Evolutionary conservation across 441 rosid species (phyloP), one percentile per base, ranked within the genome.

Genomic region (Manihot esculenta): DNA sequence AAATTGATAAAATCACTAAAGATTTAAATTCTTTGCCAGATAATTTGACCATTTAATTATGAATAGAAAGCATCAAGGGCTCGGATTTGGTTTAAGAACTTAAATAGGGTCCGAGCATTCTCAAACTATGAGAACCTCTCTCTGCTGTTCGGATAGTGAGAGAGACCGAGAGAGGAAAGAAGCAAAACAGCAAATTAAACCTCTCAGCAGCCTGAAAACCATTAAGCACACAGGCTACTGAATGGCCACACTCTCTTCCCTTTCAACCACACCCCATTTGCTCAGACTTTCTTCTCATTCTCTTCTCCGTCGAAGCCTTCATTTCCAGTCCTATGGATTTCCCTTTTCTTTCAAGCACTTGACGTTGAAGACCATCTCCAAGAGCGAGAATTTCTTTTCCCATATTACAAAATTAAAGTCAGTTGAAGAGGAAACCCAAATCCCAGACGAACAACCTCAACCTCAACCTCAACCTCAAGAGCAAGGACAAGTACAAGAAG

Each of bases 221-320:
- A 53, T 50, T 33, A 9, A 35, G 17, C 73, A 0, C 59, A 30
- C 2, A 2, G 4, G 4, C 35, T 30, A 4, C 35, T 2, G 35
- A 73, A 88, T 89, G 92, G 88, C 89, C 24, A 65, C 86, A 7
- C 64, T 90, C 70, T 82, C 85, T 1, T 7, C 70, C 88, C 62
- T 80, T 81, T 71, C 81, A 84, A 24, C 64, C 64, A 63, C 30
- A 23, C 63, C 79, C 71, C 68, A 14, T 64, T 62, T 61, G 10
- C 65, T 17, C 61, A 69, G 50, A 72, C 75, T 11, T 54, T 72
- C 70, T 65, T 64, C 74, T 76, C 50, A 51, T 74, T 70, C 81
- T 47, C 35, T 30, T 68, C 72, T 72, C 7, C 17, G 59, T 27
- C 80, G 38, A 75, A 69, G 45, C 54, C 38, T 74, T 73, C 80